Evolutionary conservation across 1,139 yeast species (phyloP).

Genomic region (Magnusiomyces paraingens): DNA sequence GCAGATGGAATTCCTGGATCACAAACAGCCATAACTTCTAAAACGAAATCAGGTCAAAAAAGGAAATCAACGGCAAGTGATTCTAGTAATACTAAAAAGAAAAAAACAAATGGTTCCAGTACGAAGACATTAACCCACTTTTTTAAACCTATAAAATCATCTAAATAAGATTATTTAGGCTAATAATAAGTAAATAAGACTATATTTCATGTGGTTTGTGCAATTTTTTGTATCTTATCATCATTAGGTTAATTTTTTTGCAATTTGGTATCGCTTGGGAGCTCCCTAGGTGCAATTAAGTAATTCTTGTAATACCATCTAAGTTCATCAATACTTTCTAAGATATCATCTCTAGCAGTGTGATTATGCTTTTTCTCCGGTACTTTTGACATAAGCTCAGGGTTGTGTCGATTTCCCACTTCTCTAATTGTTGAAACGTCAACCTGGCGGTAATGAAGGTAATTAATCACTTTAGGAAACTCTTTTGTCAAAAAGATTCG

Average conservation of each 20-base stretch:
- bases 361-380: conserved; percentile 68
- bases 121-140: conserved; percentile 5
- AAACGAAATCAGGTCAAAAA: background rate
- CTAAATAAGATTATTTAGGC: no score
- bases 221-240: no score
- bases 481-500: conserved; percentile 76
- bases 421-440: conserved; percentile 87
- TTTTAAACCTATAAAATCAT: conserved; percentile 6
- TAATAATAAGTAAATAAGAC: no score
- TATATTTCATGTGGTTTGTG: no score
- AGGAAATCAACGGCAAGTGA: conserved; percentile 3
- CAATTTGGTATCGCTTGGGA: background rate
- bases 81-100: background rate
- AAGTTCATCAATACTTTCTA: conserved; percentile 82
- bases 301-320: conserved; percentile 71
- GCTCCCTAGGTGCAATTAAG: conserved; percentile 19
- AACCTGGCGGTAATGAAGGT: conserved; percentile 73
- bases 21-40: background rate
- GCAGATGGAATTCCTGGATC: background rate
- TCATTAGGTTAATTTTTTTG: no score
- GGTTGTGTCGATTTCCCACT: conserved; percentile 70
- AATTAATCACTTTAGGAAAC: conserved; percentile 58
- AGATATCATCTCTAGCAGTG: conserved; percentile 81
- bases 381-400: conserved; percentile 44
- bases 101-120: background rate